A percentile compares a stretch with the other conserved stretches of the same genome.
Evolutionary conservation across 2,329 filamentous ascomycete genomes (phyloP).

Genomic region (Aspergillus sclerotialis): DNA sequence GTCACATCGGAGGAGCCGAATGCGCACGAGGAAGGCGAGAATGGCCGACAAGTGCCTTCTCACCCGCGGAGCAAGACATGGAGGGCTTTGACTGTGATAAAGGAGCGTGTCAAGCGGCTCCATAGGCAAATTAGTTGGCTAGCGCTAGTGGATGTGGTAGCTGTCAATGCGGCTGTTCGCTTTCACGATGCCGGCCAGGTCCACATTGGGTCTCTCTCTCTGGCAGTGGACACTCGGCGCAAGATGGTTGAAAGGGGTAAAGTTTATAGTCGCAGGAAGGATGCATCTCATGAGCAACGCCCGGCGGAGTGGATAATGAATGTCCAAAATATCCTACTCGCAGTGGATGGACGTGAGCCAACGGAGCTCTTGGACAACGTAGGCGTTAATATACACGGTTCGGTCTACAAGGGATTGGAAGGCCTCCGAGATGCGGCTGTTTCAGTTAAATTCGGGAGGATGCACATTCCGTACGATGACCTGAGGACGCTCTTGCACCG

Average conservation of each 20-base stretch:
- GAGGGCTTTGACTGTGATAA: slow-evolving; percentile 68
- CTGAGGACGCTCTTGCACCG: slow-evolving; percentile 45
- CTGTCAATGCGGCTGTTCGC: slow-evolving; percentile 69
- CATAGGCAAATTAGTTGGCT: slow-evolving; percentile 86
- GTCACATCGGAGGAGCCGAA: slow-evolving; percentile 18
- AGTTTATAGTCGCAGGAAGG: slow-evolving; percentile 73
- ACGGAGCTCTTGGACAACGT: slow-evolving; percentile 84
- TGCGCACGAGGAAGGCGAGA: slow-evolving; percentile 10
- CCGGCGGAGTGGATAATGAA: slow-evolving; percentile 94
- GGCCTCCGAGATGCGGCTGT: slow-evolving; percentile 86
- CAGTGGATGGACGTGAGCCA: slow-evolving; percentile 73
- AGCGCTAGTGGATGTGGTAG: slow-evolving; percentile 79
- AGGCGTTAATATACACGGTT: slow-evolving; percentile 83
- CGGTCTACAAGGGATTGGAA: slow-evolving; percentile 76
- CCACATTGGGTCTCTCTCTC: slow-evolving; percentile 74
- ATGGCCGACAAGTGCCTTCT: slow-evolving; percentile 8
- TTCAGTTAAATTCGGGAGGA: slow-evolving; percentile 79
- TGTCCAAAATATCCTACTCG: slow-evolving; percentile 79
- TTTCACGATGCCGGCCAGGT: slow-evolving; percentile 76
- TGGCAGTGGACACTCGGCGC: slow-evolving; percentile 82
- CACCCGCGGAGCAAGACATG: slow-evolving; percentile 62
- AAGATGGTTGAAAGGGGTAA: slow-evolving; percentile 88
- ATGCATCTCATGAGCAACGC: slow-evolving; percentile 55
- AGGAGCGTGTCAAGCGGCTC: slow-evolving; percentile 78
- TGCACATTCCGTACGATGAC: slow-evolving; percentile 89